Evolutionary conservation across 768 basidiomycete genomes (phyloP).

Genomic region (Harrya chromipes): DNA sequence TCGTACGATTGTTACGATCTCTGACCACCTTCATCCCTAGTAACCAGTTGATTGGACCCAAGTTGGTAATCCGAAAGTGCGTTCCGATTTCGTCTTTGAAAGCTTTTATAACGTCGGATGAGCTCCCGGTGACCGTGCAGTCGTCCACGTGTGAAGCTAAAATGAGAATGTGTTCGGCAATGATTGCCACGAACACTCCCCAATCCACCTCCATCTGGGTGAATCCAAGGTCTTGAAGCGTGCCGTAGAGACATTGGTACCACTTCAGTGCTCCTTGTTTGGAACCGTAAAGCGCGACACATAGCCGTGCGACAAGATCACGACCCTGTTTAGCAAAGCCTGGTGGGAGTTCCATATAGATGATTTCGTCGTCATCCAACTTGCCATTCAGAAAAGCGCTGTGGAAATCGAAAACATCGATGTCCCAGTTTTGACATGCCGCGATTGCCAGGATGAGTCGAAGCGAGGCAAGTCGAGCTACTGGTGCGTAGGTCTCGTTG

Average conservation of each 20-base stretch:
- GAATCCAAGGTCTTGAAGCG: not conserved
- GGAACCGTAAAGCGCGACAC: not conserved
- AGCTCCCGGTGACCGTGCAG: constrained; percentile 1
- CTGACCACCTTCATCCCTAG: constrained; percentile 5
- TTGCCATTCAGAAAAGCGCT: constrained; percentile 5
- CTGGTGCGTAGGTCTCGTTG: not conserved
- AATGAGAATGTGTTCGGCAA: not conserved
- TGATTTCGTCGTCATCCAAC: constrained; percentile 2
- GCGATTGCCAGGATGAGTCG: not conserved
- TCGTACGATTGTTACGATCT: not conserved
- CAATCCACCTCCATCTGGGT: not conserved
- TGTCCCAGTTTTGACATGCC: not conserved
- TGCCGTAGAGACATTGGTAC: not conserved
- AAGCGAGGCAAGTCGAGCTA: not conserved
- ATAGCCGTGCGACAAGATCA: constrained; percentile 11
- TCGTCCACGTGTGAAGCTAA: constrained; percentile 4
- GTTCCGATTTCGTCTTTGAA: constrained; percentile 6
- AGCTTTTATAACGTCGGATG: not conserved
- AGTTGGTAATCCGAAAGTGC: not conserved
- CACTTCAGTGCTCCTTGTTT: constrained; percentile 11
- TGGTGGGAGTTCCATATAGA: constrained; percentile 9
- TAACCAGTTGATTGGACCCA: constrained; percentile 8
- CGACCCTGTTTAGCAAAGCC: not conserved
- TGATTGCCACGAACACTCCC: not conserved
- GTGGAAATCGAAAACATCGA: not conserved